Percentiles rank a stretch among this genome's conserved stretches.
phyloP scores from a whole-genome alignment of 331 rosid genomes.

The Arachis monticola region DNA sequence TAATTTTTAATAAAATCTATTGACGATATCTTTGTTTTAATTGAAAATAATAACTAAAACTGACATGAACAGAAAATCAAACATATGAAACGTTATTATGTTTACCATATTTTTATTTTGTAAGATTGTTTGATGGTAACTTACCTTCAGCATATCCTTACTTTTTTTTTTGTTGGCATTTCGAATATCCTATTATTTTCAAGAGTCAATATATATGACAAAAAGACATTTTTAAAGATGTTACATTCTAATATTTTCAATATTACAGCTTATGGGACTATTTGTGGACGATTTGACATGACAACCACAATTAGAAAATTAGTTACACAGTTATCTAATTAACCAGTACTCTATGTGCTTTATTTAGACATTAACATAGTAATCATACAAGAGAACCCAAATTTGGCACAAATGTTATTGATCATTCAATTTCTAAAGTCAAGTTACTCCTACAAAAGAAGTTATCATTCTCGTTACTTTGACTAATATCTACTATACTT shows the following conservation, averaged over 20 bases:
- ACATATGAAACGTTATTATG: not conserved
- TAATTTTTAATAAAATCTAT: too few relatives aligned
- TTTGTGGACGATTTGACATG: not conserved
- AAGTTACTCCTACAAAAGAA: not conserved
- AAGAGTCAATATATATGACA: too few relatives aligned
- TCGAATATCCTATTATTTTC: too few relatives aligned
- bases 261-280: not conserved
- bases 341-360: conserved; percentile 30
- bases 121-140: too few relatives aligned
- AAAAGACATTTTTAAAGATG: too few relatives aligned
- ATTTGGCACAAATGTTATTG: conserved; percentile 2
- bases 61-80: too few relatives aligned
- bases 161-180: too few relatives aligned
- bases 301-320: conserved; percentile 34
- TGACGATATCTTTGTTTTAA: too few relatives aligned
- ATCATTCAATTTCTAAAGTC: conserved; percentile 1
- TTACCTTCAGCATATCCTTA: too few relatives aligned
- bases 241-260: too few relatives aligned
- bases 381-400: conserved; percentile 1
- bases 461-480: conserved; percentile 13
- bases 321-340: not conserved
- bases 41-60: too few relatives aligned
- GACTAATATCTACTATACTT: conserved; percentile 7
- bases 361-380: conserved; percentile 27
- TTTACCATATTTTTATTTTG: too few relatives aligned